These are phyloP conservation scores for Tillandsia leiboldiana DNA, from an alignment of 176 grass and related monocot species.

Conservation along the genomic window DNA sequence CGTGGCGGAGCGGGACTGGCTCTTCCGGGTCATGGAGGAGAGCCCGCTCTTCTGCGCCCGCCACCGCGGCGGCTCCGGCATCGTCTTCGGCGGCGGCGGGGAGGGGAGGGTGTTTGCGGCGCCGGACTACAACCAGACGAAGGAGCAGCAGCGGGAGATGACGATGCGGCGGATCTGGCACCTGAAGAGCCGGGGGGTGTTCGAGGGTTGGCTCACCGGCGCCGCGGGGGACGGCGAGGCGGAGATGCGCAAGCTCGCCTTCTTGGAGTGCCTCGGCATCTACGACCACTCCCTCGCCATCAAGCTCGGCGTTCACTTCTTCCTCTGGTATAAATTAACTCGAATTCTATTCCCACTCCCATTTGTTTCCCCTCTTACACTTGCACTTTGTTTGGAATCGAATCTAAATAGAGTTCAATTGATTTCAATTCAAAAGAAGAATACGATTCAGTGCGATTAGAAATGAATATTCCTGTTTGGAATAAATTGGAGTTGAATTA, in stretches of 20 bases:
- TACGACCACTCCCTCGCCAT: slow-evolving; percentile 80
- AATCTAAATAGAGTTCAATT: background rate
- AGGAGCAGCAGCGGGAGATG: slow-evolving; percentile 55
- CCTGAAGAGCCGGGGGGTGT: slow-evolving; percentile 42
- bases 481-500: no score
- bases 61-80: background rate
- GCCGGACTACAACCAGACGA: slow-evolving; percentile 55
- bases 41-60: slow-evolving; percentile 55
- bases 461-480: no score
- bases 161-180: slow-evolving; percentile 58
- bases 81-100: no score
- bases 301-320: slow-evolving; percentile 77
- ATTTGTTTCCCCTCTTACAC: background rate
- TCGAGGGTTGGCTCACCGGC: slow-evolving; percentile 66
- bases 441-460: no score
- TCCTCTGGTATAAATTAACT: slow-evolving; percentile 50
- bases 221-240: slow-evolving; percentile 27
- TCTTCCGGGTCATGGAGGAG: slow-evolving; percentile 60
- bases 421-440: background rate
- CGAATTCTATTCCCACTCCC: background rate
- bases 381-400: background rate
- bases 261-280: slow-evolving; percentile 54
- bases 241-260: slow-evolving; percentile 40
- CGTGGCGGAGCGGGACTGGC: slow-evolving; percentile 45
- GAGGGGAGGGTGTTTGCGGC: slow-evolving; percentile 40